Evolutionary conservation across 768 basidiomycete species (phyloP).

Genomic region (Leccinum broughii): DNA sequence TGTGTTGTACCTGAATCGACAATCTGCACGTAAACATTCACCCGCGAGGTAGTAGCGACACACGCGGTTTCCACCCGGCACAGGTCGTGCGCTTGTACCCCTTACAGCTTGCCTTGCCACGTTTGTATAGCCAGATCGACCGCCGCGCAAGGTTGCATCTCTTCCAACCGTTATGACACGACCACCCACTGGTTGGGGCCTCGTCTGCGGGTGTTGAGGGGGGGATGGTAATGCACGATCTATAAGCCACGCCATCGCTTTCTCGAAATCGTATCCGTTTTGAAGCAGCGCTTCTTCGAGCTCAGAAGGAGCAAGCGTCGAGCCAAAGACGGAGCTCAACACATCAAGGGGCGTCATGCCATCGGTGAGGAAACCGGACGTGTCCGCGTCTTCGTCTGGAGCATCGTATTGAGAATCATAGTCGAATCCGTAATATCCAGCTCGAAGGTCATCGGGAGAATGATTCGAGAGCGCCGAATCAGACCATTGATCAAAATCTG

Average conservation of each 20-base stretch:
- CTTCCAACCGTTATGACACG: constrained; percentile 66
- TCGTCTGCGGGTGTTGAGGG: constrained; percentile 39
- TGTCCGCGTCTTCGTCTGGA: constrained; percentile 48
- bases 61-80: constrained; percentile 63
- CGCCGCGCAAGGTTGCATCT: constrained; percentile 46
- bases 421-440: constrained; percentile 33
- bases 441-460: constrained; percentile 51
- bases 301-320: constrained; percentile 84
- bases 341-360: constrained; percentile 99
- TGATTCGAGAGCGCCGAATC: constrained; percentile 54
- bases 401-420: constrained; percentile 35
- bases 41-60: constrained; percentile 97
- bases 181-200: constrained; percentile 65
- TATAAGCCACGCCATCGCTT: constrained; percentile 92
- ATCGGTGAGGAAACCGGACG: constrained; percentile 66
- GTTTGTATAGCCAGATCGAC: constrained; percentile 39
- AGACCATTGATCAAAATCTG: constrained; percentile 64
- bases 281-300: constrained; percentile 89
- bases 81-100: constrained; percentile 34
- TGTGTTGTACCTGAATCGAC: constrained; percentile 84
- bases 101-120: constrained; percentile 23
- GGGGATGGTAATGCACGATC: constrained; percentile 61
- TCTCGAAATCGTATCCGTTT: constrained; percentile 94
- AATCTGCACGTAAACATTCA: constrained; percentile 94
- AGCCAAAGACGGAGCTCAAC: constrained; percentile 89